Base-by-base conservation (phyloP, 1,139 yeast species). In the Yamadazyma atmosphaerica region DNA sequence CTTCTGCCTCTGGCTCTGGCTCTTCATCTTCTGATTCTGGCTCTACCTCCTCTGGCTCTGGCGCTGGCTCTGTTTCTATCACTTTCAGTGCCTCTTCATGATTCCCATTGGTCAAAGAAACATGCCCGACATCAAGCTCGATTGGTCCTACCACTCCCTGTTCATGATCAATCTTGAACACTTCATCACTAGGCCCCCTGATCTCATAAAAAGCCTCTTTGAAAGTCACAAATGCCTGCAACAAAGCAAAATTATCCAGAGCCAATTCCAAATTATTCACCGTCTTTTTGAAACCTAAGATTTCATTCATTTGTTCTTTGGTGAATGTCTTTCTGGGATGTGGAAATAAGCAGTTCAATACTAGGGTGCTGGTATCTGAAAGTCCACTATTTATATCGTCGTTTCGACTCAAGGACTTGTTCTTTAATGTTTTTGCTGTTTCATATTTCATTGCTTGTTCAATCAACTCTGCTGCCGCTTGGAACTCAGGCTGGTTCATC, bases 251-350 rank as follows among this genome's bases (percentile, higher is more conserved):
- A 16, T 33, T 27, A 13, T 16, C 14, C 4, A 17, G 12, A 7
- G 4, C 12, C 8, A 25, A 25, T n/a, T 23, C 16, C 43, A n/a
- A 49, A 35, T 8, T 33, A 35, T 34, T 50, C 47, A 39, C 50
- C 51, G 32, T 39, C 42, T 9, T 54, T 51, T 21, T 53, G 25
- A 16, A 33, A n/a, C 9, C 23, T 10, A n/a, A 16, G 12, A 31
- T 33, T 24, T 26, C 34, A 28, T 16, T 28, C 21, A 28, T 16
- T 16, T 28, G 31, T 7, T 28, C 31, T 10, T 28, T 28, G n/a
- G 31, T 28, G n/a, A 28, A 28, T 4, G 31, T 16, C 13, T 16
- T 15, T 12, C 31, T n/a, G 5, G 31, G 31, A 16, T 28, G 19
- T 6, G 31, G 21, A 16, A 28, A 28, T 6, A 28, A 7, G 4